Evolutionary conservation across 441 rosid genomes (phyloP), one percentile per base, ranked within the genome.

Genomic region (Gossypium davidsonii): DNA sequence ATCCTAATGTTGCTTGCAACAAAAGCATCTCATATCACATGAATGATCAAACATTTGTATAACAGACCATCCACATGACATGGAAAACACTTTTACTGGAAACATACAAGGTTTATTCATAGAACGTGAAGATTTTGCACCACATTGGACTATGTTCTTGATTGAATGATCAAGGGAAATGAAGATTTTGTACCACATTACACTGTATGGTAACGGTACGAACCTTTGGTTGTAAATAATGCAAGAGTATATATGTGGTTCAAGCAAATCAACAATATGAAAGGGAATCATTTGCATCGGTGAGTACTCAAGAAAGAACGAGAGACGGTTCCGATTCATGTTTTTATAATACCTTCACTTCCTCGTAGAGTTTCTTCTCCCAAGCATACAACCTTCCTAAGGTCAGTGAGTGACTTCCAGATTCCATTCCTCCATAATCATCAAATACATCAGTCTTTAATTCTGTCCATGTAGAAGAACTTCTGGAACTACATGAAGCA

Each of bases 351-450:
- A 89, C 93, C 88, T 84, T 85, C 59, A 89, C 91, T 68, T 89
- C 89, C 74, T 80, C 79, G 21, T 73, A 84, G 70, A 89, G 88
- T 80, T 87, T 89, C 82, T 81, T 89, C 76, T 89, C 93, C 93
- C 89, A 89, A 49, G 85, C 87, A 70, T 84, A 87, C 48, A 89
- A 70, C 79, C 83, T 80, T 55, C 78, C 88, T 6, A 89, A 68
- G 42, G 93, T 84, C 51, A 81, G 53, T 0, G 88, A 79, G 62
- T 84, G 93, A 70, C 87, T 84, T 7, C 93, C 91, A 18, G 88
- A 81, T 57, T 74, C 82, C 88, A 89, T 82, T 20, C 73, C 75
- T 23, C 81, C 75, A 74, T 48, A 79, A 52, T 82, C 83, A 72
- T 85, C 85, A 68, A 82, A 75, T 0, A 74, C 31, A 26, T 75